Base-by-base conservation (phyloP, 164 flowering plant species). In the Santalum album region DNA sequence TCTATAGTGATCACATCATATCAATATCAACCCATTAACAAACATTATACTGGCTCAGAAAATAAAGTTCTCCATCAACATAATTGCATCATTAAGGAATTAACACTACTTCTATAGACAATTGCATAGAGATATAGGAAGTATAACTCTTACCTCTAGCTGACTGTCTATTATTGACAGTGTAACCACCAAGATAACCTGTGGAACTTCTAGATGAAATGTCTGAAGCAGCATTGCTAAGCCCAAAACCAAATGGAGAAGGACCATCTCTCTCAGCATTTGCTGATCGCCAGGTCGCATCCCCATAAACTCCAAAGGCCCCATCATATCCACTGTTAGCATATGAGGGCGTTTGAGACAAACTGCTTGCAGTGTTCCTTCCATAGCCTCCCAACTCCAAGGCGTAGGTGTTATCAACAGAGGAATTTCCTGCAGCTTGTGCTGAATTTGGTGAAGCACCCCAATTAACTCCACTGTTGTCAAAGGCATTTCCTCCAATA, bases 81-180 rank as follows among this genome's bases (percentile, higher is more conserved):
- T n/a, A n/a, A n/a, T n/a, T n/a, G n/a, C n/a, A n/a, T n/a, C n/a
- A n/a, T n/a, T n/a, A n/a, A n/a, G n/a, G n/a, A n/a, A n/a, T n/a
- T n/a, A n/a, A n/a, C n/a, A n/a, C n/a, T n/a, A n/a, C n/a, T n/a
- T n/a, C n/a, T n/a, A n/a, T n/a, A n/a, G n/a, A n/a, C n/a, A n/a
- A n/a, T n/a, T n/a, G n/a, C n/a, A n/a, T n/a, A n/a, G n/a, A n/a
- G n/a, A n/a, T n/a, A n/a, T n/a, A n/a, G n/a, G n/a, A n/a, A n/a
- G n/a, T n/a, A n/a, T n/a, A n/a, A n/a, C 2, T 6, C 2, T 51
- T 73, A 84, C 91, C 91, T 84, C 87, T 82, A 75, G 74, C 78
- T 47, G 87, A 23, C 59, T 80, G 85, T 75, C 83, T 75, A 69
- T 67, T 78, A 49, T 76, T 47, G 64, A 77, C 83, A 65, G 58